Evolutionary conservation across 768 basidiomycete species (phyloP), one percentile per base, ranked within the genome.

Genomic region (Tylopilus intermedius): DNA sequence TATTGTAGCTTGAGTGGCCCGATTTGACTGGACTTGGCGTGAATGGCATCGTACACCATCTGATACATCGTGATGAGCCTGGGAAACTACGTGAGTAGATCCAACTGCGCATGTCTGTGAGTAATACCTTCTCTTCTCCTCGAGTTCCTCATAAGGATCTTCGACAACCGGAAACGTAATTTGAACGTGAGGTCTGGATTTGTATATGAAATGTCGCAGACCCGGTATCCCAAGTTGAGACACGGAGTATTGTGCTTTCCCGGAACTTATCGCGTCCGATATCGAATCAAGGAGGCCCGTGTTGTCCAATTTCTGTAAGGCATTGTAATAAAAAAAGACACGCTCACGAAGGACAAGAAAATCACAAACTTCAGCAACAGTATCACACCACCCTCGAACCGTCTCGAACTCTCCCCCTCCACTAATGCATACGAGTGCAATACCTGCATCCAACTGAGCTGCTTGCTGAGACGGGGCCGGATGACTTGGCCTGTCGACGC

Each of bases 151-250:
- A 60, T 96, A 95, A 6, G 88, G 89, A 15, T 89, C 90, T 64
- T 94, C 91, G 68, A 86, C 94, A n/a, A 70, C 66, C 3, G 96
- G 94, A 57, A 77, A 71, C 0, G 94, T 96, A 33, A 95, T 78
- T 65, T 99, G 96, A 18, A 99, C 94, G 61, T 90, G 82, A 7
- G 80, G 74, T 11, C 91, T 79, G 9, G 90, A 91, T 72, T 97
- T 97, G 76, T 97, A 98, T 45, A 97, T 72, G 65, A 97, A 99
- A 68, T 99, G 96, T 29, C 90, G 81, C 27, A 98, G 71, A 2
- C 94, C 94, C 3, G 92, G 92, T 57, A 95, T 86, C n/a, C 82
- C 82, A 10, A 97, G 71, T 50, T 88, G 85, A 3, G 83, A 82
- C 50, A 85, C 80, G 7, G 80, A 76, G 61, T 90, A 90, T 45